phyloP scores from a whole-genome alignment of 441 rosid species.

The Theobroma grandiflorum region DNA sequence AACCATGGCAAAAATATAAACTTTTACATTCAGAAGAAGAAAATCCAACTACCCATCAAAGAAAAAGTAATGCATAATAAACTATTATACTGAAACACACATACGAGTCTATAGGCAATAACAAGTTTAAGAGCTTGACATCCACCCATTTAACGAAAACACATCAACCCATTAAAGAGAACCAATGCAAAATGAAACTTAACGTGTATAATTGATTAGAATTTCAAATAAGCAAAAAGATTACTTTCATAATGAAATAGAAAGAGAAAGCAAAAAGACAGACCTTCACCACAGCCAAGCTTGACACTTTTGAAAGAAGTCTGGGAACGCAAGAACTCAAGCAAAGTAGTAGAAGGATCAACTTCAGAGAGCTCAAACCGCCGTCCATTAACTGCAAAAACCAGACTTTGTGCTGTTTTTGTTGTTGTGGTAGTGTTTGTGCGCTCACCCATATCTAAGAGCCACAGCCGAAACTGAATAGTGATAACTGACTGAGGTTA shows the following conservation, averaged over 20 bases:
- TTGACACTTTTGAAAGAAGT: conserved; percentile 81
- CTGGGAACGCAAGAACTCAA: conserved; percentile 70
- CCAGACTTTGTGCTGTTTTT: conserved; percentile 35
- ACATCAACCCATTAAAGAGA: neutral
- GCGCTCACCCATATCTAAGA: conserved; percentile 10
- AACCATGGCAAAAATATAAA: neutral
- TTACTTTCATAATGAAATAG: neutral
- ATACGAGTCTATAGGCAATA: neutral
- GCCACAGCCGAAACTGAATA: neutral
- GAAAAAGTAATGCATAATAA: neutral
- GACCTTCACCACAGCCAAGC: conserved; percentile 94
- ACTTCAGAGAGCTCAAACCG: conserved; percentile 64
- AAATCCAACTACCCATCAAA: neutral
- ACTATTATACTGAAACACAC: neutral
- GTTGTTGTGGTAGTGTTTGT: conserved; percentile 10
- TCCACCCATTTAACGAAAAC: conserved; percentile 3
- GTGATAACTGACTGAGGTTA: neutral
- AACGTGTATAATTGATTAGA: neutral
- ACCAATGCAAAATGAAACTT: neutral
- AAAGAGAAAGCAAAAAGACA: conserved; percentile 18
- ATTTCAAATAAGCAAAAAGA: neutral
- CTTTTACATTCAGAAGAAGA: conserved; percentile 1
- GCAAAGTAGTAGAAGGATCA: conserved; percentile 78
- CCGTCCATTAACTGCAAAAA: conserved; percentile 81
- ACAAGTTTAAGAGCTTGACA: neutral